Base-by-base conservation (phyloP, 179 eudicot species). In the Monotropa hypopitys region DNA sequence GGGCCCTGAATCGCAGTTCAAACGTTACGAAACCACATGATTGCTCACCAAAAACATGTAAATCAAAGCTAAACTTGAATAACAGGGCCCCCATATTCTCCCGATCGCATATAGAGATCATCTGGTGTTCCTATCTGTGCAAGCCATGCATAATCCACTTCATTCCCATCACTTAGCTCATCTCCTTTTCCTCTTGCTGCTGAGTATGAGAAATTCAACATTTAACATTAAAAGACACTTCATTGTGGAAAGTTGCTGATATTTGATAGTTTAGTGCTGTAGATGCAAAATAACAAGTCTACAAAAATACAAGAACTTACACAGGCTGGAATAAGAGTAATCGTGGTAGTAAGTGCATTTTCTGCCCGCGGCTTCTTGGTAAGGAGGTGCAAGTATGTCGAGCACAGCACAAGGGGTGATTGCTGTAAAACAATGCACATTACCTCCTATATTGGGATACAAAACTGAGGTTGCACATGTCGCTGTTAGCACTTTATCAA, bases 351-450 rank as follows among this genome's bases (percentile, higher is more conserved):
- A 95, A 32, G 93, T 84, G 87, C 99, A 95, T 83, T 78, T 88
- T 75, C 99, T 87, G 86, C 99, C 97, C 8, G 89, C 92, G 70
- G 80, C 83, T 82, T 90, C 97, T 12, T 51, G 54, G 73, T 95
- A 95, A 57, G 99, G 97, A 18, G 99, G 99, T 5, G 97, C 84
- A 70, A 95, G 97, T 68, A 95, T 82, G 88, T 95, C 99, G 69
- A 95, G 90, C 78, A 95, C 88, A 20, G 99, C 97, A 88, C 99
- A 95, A 33, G 95, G 92, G 61, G 91, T 84, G 63, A 93, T 53
- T 62, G 99, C 99, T 7, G 97, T 95, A 83, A 95, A 95, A 84
- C 90, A 91, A 79, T 95, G 99, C 77, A 95, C 62, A 76, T 95
- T 95, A 21, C 97, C 99, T 75, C 95, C 99, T 70, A 85, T 88